Percentiles rank a stretch among this genome's conserved stretches.
phyloP scores from a whole-genome alignment of 2,329 filamentous ascomycete genomes.

The Cyphellophora europaea region DNA sequence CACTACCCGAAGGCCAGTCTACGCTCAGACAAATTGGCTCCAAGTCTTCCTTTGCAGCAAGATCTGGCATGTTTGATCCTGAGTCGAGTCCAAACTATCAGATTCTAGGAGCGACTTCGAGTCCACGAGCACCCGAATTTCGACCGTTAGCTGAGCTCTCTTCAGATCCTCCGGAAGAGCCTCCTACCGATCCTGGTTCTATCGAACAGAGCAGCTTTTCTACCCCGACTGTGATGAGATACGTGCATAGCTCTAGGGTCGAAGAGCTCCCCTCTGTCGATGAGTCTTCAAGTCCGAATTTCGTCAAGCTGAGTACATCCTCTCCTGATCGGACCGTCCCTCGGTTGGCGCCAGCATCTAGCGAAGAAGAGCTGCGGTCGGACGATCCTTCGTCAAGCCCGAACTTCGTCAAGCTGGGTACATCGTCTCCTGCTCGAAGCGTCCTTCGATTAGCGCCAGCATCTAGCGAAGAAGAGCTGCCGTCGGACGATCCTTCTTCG shows the following conservation, averaged over 20 bases:
- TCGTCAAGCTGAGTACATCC: constrained; percentile 30
- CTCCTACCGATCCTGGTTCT: constrained; percentile 18
- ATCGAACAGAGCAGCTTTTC: constrained; percentile 21
- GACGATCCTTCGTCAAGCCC: constrained; percentile 27
- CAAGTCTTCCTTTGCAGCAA: neutral
- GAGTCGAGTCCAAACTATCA: constrained; percentile 1
- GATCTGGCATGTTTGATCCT: neutral
- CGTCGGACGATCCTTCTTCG: constrained; percentile 22
- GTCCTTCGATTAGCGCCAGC: neutral
- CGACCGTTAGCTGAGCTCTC: constrained; percentile 17
- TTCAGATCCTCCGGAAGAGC: constrained; percentile 25
- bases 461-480: neutral
- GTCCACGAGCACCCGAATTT: constrained; percentile 4
- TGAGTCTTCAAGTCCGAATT: constrained; percentile 29
- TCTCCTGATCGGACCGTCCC: constrained; percentile 24
- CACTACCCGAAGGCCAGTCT: constrained; percentile 7
- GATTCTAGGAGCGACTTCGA: constrained; percentile 1
- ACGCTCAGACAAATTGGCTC: neutral
- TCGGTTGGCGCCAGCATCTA: neutral
- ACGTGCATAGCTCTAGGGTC: constrained; percentile 13
- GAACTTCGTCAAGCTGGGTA: constrained; percentile 31
- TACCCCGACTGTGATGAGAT: constrained; percentile 31
- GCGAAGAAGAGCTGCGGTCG: neutral
- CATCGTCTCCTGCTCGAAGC: constrained; percentile 26
- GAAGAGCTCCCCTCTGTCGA: constrained; percentile 8